Evolutionary conservation across 768 basidiomycete genomes (phyloP).

Genomic region (Dioszegia aurantiaca): DNA sequence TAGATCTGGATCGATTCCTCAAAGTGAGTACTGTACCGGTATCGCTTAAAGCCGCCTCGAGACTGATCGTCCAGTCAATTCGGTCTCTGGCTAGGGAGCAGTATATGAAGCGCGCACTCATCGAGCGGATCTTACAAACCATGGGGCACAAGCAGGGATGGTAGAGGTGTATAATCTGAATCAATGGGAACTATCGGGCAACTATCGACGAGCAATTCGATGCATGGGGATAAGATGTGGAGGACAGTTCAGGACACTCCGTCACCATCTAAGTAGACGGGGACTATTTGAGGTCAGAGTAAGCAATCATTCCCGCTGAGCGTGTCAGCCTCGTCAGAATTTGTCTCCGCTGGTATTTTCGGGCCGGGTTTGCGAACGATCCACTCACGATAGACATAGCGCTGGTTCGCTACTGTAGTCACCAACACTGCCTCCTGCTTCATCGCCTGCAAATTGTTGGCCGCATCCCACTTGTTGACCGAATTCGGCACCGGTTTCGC

Average conservation of each 20-base stretch:
- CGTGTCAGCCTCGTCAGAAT: too few species aligned
- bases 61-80: conserved; percentile 57
- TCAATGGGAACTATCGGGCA: conserved; percentile 7
- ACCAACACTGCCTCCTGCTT: conserved; percentile 43
- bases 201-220: too few species aligned
- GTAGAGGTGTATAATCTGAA: conserved; percentile 15
- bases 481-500: conserved; percentile 22
- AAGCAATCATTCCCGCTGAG: conserved; percentile 39
- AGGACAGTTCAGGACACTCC: too few species aligned
- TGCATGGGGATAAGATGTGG: too few species aligned
- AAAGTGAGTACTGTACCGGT: conserved; percentile 60
- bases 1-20: conserved; percentile 91
- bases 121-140: conserved; percentile 71
- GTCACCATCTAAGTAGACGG: not conserved
- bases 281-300: conserved; percentile 34
- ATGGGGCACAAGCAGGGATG: conserved; percentile 48
- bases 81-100: conserved; percentile 90
- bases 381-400: conserved; percentile 47
- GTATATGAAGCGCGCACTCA: conserved; percentile 91
- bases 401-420: conserved; percentile 39
- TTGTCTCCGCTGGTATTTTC: too few species aligned
- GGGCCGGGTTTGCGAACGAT: not conserved
- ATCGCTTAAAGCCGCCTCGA: conserved; percentile 46
- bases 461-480: conserved; percentile 39
- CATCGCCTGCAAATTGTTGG: conserved; percentile 38